These are phyloP conservation scores for Jimgerdemannia flammicorona DNA, from an alignment of 192 early-diverging fungal genomes.

Conservation along the genomic window DNA sequence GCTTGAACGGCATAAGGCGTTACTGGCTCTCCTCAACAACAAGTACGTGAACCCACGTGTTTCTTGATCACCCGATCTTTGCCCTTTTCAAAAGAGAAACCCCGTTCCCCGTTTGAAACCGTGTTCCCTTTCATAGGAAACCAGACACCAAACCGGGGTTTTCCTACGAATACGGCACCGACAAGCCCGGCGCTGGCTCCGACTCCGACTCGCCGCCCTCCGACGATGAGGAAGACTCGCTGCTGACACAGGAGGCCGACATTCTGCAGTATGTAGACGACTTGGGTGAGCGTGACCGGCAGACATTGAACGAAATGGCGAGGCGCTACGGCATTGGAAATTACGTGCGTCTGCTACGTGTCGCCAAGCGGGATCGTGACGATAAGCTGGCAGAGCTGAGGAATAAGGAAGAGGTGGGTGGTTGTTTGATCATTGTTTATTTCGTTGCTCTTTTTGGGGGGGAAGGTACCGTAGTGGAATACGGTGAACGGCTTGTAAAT, in stretches of 20 bases:
- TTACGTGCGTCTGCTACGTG: constrained; percentile 31
- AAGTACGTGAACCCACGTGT: constrained; percentile 11
- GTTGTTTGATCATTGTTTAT: constrained; percentile 1
- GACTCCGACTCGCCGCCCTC: neutral
- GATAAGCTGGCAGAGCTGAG: constrained; percentile 24
- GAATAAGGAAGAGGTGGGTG: constrained; percentile 19
- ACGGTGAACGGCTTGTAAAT: too few species aligned
- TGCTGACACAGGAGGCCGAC: constrained; percentile 17
- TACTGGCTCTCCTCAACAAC: constrained; percentile 28
- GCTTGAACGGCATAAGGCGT: constrained; percentile 36
- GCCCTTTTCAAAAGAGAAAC: too few species aligned
- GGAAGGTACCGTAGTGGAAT: neutral
- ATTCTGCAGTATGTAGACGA: constrained; percentile 37
- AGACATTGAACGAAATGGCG: constrained; percentile 39
- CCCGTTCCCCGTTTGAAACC: too few species aligned
- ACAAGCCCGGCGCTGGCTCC: neutral
- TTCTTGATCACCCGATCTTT: neutral
- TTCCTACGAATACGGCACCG: constrained; percentile 29
- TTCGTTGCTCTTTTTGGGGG: neutral
- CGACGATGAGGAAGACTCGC: constrained; percentile 24
- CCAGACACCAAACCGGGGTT: constrained; percentile 10
- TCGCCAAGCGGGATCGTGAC: constrained; percentile 34
- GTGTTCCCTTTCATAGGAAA: constrained; percentile 16
- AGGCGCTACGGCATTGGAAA: constrained; percentile 39
- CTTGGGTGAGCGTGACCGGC: constrained; percentile 36